A percentile compares a stretch with the other conserved stretches of the same genome.
Evolutionary conservation across 2,329 filamentous ascomycete genomes (phyloP).

Genomic region (Piedraia hortae): DNA sequence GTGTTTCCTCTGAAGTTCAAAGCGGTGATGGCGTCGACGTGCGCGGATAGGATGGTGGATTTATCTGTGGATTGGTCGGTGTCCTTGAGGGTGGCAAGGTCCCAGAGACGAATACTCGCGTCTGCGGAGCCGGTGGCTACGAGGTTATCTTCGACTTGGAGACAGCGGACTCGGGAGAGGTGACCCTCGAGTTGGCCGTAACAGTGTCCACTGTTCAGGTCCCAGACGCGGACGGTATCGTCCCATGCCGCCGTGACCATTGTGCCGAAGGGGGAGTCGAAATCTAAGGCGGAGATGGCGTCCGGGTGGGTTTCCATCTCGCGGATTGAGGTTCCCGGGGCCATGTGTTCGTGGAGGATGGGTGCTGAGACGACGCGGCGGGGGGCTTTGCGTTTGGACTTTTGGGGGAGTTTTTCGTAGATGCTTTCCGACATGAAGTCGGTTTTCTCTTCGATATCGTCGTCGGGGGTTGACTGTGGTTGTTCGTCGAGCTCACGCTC

Average conservation of each 20-base stretch:
- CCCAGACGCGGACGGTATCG: slow-evolving; percentile 87
- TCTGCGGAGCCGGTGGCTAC: slow-evolving; percentile 86
- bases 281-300: slow-evolving; percentile 69
- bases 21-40: slow-evolving; percentile 83
- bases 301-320: slow-evolving; percentile 77
- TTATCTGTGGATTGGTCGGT: slow-evolving; percentile 31
- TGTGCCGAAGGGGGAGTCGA: slow-evolving; percentile 89
- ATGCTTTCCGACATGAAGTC: slow-evolving; percentile 96
- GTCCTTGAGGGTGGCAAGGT: slow-evolving; percentile 29
- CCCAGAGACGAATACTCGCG: slow-evolving; percentile 83
- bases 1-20: slow-evolving; percentile 73
- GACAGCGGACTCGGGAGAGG: slow-evolving; percentile 67
- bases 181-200: slow-evolving; percentile 83
- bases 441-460: slow-evolving; percentile 33
- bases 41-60: slow-evolving; percentile 47
- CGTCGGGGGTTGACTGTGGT: too few species aligned
- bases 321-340: slow-evolving; percentile 64
- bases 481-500: slow-evolving; percentile 54
- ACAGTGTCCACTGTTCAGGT: slow-evolving; percentile 75
- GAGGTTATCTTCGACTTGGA: slow-evolving; percentile 90
- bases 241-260: slow-evolving; percentile 81
- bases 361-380: slow-evolving; percentile 64
- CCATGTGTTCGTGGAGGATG: slow-evolving; percentile 81
- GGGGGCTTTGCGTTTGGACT: slow-evolving; percentile 17
- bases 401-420: slow-evolving; percentile 60